A percentile compares a stretch with the other conserved stretches of the same genome.
phyloP scores from a whole-genome alignment of 495 filamentous ascomycete species.

The Xylaria venustula region DNA sequence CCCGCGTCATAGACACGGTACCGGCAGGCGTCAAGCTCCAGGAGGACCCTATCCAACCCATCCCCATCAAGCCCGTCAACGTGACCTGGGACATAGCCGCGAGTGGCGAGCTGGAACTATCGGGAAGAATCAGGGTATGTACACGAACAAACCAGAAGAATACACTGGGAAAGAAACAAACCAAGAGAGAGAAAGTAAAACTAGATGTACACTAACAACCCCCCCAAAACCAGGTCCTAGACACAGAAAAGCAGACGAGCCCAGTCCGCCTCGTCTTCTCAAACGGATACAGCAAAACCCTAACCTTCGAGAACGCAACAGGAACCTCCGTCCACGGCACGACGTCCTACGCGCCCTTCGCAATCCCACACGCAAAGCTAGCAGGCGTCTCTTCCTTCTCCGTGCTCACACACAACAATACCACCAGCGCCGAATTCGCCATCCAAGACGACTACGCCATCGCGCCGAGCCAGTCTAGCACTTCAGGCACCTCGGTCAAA shows the following conservation, averaged over 20 bases:
- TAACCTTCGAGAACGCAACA: conserved; percentile 13
- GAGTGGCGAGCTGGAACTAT: conserved; percentile 16
- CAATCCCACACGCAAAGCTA: conserved; percentile 7
- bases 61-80: conserved; percentile 47
- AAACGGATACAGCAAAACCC: conserved; percentile 18
- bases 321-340: conserved; percentile 24
- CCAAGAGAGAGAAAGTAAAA: conserved; percentile 1
- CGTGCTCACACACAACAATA: conserved; percentile 5
- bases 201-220: no score
- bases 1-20: conserved; percentile 50
- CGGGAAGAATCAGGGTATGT: conserved; percentile 26
- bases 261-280: conserved; percentile 21
- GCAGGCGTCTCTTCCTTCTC: conserved; percentile 19
- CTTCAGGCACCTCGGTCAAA: conserved; percentile 11
- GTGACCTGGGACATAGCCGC: conserved; percentile 23
- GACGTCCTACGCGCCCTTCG: conserved; percentile 20
- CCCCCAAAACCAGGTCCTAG: background rate
- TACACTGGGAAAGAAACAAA: background rate
- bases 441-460: conserved; percentile 28
- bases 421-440: conserved; percentile 17
- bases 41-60: conserved; percentile 40
- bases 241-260: no score
- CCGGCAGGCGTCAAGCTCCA: conserved; percentile 40
- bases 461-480: conserved; percentile 21
- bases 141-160: background rate